Conservation (phyloP, 2,329 filamentous ascomycete genomes). For the Thelonectria discophora region DNA sequence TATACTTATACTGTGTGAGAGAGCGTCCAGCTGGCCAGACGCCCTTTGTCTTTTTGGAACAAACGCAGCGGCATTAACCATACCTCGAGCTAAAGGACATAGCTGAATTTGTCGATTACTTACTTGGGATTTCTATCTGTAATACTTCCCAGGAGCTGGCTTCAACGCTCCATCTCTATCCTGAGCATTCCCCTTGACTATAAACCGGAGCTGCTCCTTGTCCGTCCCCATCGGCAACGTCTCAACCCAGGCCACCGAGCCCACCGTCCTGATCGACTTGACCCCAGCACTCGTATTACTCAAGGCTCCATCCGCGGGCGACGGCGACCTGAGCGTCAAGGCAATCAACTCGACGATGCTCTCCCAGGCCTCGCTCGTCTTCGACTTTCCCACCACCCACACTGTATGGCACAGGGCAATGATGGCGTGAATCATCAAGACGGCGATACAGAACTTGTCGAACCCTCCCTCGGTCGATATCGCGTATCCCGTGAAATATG, state of each 20-base stretch:
- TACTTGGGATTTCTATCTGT: neutral
- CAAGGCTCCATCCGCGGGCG: neutral
- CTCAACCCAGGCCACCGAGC: neutral
- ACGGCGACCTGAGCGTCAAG: neutral
- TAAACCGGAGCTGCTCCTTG: neutral
- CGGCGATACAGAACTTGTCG: neutral
- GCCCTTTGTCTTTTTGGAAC: too few relatives aligned
- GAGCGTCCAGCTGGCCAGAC: too few relatives aligned
- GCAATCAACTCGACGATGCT: constrained; percentile 8
- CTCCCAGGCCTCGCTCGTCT: neutral
- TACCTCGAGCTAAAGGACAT: too few relatives aligned
- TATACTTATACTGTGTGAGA: too few relatives aligned
- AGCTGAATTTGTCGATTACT: too few relatives aligned
- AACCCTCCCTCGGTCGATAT: constrained; percentile 3
- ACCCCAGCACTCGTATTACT: neutral
- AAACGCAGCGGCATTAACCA: too few relatives aligned
- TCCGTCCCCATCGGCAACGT: neutral
- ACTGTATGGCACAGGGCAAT: constrained; percentile 7
- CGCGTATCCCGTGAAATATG: constrained; percentile 1
- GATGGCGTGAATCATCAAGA: neutral
- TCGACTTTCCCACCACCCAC: neutral
- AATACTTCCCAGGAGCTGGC: neutral
- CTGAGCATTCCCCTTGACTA: neutral
- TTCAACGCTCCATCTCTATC: neutral
- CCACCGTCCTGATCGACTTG: neutral